Percentiles rank a stretch among this genome's conserved stretches.
These are phyloP conservation scores for Nakazawaea ernobii DNA, from an alignment of 805 yeast genomes.

Conservation along the genomic window DNA sequence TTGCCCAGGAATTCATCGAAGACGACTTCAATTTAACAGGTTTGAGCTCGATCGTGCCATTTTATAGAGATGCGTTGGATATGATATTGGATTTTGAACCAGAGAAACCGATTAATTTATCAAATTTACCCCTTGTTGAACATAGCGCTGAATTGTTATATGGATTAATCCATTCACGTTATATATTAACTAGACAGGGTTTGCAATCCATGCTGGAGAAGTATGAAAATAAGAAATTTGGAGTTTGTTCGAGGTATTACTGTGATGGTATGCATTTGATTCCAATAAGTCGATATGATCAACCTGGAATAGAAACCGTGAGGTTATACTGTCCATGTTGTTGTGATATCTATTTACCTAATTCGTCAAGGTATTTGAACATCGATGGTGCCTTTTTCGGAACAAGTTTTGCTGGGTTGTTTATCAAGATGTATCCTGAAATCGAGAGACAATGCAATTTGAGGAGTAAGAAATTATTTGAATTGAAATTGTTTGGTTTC, in stretches of 20 bases:
- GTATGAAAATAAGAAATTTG: constrained; percentile 84
- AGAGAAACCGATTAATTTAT: constrained; percentile 47
- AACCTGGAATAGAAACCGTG: constrained; percentile 88
- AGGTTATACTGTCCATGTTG: constrained; percentile 93
- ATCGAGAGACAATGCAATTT: constrained; percentile 69
- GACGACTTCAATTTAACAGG: constrained; percentile 97
- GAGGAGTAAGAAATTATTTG: constrained; percentile 52
- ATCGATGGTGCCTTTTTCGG: constrained; percentile 98
- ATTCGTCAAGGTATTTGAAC: constrained; percentile 77
- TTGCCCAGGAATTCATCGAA: constrained; percentile 86
- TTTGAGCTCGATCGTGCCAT: constrained; percentile 76
- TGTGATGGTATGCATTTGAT: constrained; percentile 88
- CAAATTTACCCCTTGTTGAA: constrained; percentile 71
- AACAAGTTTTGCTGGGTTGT: constrained; percentile 89
- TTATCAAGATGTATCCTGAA: constrained; percentile 88
- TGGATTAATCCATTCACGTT: constrained; percentile 92
- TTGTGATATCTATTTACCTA: constrained; percentile 84
- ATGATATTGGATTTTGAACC: constrained; percentile 83
- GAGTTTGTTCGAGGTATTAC: constrained; percentile 82
- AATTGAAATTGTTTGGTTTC: constrained; percentile 84
- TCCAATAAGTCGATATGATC: constrained; percentile 89
- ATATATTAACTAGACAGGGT: constrained; percentile 83
- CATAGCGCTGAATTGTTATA: constrained; percentile 89
- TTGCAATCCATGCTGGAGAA: constrained; percentile 90
- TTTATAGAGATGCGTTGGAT: constrained; percentile 87